A percentile compares a stretch with the other conserved stretches of the same genome.
Evolutionary conservation across 2,329 filamentous ascomycete genomes (phyloP).

Genomic region (Xylariaceae sp.): DNA sequence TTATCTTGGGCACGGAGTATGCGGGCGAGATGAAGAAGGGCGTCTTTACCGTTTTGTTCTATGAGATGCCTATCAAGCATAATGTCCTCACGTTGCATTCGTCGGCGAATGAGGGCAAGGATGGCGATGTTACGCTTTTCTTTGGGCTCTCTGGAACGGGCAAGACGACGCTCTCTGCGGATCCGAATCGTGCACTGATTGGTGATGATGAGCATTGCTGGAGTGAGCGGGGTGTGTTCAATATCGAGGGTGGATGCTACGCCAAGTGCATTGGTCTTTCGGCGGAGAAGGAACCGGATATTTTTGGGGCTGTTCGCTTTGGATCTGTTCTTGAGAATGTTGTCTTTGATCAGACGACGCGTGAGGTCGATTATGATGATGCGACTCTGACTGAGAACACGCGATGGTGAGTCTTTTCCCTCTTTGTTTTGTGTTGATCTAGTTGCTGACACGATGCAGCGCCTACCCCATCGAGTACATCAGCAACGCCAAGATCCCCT

Average conservation of each 20-base stretch:
- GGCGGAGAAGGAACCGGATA: constrained; percentile 98
- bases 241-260: constrained; percentile 99
- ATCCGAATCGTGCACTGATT: constrained; percentile 92
- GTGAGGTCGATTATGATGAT: constrained; percentile 94
- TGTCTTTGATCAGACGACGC: constrained; percentile 87
- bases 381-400: constrained; percentile 96
- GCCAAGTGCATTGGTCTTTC: constrained; percentile 98
- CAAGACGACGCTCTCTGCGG: constrained; percentile 96
- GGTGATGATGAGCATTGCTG: constrained; percentile 99
- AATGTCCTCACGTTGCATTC: constrained; percentile 98
- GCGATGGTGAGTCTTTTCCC: constrained; percentile 52
- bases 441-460: constrained; percentile 30
- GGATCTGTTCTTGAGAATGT: constrained; percentile 98
- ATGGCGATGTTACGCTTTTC: constrained; percentile 97
- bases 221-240: constrained; percentile 95
- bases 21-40: constrained; percentile 98
- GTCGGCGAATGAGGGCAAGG: constrained; percentile 92
- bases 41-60: constrained; percentile 98
- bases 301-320: constrained; percentile 91
- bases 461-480: constrained; percentile 99
- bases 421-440: constrained; percentile 5
- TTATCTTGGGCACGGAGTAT: constrained; percentile 98
- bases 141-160: constrained; percentile 97
- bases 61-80: constrained; percentile 99
- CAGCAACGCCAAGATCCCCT: constrained; percentile 96